Percentiles rank a stretch among this genome's conserved stretches.
Evolutionary conservation across 148 eudicot genomes (phyloP).

Genomic region (Talinum fruticosum): DNA sequence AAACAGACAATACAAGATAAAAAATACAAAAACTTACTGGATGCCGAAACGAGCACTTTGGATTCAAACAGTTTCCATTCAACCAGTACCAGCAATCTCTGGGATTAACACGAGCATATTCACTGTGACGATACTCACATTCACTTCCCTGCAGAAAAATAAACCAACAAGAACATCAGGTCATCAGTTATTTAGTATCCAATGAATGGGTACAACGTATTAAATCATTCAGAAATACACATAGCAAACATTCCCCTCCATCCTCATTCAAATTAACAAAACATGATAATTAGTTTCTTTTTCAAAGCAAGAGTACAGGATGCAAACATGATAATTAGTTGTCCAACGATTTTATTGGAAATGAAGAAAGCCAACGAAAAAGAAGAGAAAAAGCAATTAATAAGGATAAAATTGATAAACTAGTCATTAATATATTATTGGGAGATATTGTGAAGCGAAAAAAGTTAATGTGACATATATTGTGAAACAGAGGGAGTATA

Average conservation of each 20-base stretch:
- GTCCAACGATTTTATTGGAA: no score
- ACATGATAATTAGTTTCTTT: not conserved
- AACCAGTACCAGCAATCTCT: conserved; percentile 89
- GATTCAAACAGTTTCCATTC: conserved; percentile 79
- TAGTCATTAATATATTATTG: no score
- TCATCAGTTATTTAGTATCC: conserved; percentile 7
- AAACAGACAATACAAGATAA: not conserved
- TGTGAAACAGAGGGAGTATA: no score
- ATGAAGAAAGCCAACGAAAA: no score
- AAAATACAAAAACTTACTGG: conserved; percentile 55
- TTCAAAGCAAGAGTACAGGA: not conserved
- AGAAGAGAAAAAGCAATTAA: no score
- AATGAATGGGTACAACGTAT: not conserved
- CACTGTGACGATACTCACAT: conserved; percentile 97
- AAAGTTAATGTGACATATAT: no score
- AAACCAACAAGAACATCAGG: not conserved
- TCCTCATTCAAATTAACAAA: not conserved
- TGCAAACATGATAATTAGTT: not conserved
- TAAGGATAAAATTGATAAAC: no score
- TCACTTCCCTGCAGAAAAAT: conserved; percentile 63
- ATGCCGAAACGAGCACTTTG: conserved; percentile 80
- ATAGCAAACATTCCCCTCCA: no score
- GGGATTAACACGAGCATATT: conserved; percentile 83
- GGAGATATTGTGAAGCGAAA: no score
- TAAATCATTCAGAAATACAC: not conserved